Evolutionary conservation across 179 eudicot genomes (phyloP), one percentile per base, ranked within the genome.

Genomic region (Carnegiea gigantea): DNA sequence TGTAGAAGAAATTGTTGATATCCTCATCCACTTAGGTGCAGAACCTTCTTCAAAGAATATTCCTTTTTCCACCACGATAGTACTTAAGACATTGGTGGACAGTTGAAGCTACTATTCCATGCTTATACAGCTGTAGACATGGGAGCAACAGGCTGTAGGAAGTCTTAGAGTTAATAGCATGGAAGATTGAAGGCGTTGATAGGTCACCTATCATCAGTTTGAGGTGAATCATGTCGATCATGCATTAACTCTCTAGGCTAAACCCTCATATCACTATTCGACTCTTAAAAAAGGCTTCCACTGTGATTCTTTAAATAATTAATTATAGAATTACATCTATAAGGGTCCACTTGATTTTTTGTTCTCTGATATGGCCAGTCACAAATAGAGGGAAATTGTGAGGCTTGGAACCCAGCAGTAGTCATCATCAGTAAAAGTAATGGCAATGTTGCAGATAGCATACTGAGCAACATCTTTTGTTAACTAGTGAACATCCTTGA

Each of bases 371-470:
- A 48, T 80, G 40, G 18, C 77, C 77, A 7, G 44, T 40, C 8
- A 80, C 28, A 20, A 72, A 38, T 6, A 38, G 6, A 38, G 77
- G 77, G 17, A 8, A 21, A 21, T 82, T 82, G 5, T 76, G 80
- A 9, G 36, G 84, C 18, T 82, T 82, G 0, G 70, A 81, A 1
- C 83, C 79, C 0, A 81, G 36, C 5, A 81, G n/a, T 2, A 76
- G 5, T 82, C 80, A 3, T 68, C 84, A 38, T 68, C 23, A 0
- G 68, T 46, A 4, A 81, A 75, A 2, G 53, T 7, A 13, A 81
- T 20, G 6, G 83, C n/a, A 5, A 46, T 18, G 21, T 26, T 75
- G 21, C 74, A 75, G 0, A 62, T 12, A 2, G 30, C 73, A 48
- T 64, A 75, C 15, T 28, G 9, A 9, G 59, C 1, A 21, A 20